phyloP scores from a whole-genome alignment of 2,329 filamentous ascomycete species.

The Hymenoscyphus repandus region DNA sequence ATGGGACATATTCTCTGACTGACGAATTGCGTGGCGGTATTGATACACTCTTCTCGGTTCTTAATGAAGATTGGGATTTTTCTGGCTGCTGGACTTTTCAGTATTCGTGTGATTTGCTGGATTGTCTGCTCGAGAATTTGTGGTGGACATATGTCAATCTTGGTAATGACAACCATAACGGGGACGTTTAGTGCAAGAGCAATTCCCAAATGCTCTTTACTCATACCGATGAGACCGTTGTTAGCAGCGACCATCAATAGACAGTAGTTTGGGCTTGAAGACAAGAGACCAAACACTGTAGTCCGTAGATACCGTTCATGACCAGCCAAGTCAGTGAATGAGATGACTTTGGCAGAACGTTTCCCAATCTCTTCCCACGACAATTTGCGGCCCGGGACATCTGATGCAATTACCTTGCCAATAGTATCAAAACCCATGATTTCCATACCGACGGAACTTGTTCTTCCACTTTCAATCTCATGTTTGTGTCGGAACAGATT shows the following conservation, averaged over 20 bases:
- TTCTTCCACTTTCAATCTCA: conserved; percentile 91
- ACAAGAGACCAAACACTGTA: conserved; percentile 91
- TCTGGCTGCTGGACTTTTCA: conserved; percentile 86
- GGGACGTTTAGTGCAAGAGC: conserved; percentile 92
- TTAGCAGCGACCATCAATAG: conserved; percentile 98
- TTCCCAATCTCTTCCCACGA: conserved; percentile 98
- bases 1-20: conserved; percentile 93
- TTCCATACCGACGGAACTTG: conserved; percentile 96
- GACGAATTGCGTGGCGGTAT: conserved; percentile 93
- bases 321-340: conserved; percentile 90
- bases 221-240: conserved; percentile 96
- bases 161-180: conserved; percentile 96
- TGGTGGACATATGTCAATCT: conserved; percentile 96
- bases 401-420: conserved; percentile 76
- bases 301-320: conserved; percentile 94
- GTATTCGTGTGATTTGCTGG: conserved; percentile 82
- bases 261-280: conserved; percentile 95
- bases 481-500: conserved; percentile 98
- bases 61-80: conserved; percentile 98
- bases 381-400: conserved; percentile 76
- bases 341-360: conserved; percentile 92
- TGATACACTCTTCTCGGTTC: conserved; percentile 83
- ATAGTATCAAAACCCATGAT: conserved; percentile 94
- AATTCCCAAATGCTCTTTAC: conserved; percentile 94
- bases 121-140: conserved; percentile 94